Conservation (phyloP, 306 rosid species). For the Canavalia gladiata region DNA sequence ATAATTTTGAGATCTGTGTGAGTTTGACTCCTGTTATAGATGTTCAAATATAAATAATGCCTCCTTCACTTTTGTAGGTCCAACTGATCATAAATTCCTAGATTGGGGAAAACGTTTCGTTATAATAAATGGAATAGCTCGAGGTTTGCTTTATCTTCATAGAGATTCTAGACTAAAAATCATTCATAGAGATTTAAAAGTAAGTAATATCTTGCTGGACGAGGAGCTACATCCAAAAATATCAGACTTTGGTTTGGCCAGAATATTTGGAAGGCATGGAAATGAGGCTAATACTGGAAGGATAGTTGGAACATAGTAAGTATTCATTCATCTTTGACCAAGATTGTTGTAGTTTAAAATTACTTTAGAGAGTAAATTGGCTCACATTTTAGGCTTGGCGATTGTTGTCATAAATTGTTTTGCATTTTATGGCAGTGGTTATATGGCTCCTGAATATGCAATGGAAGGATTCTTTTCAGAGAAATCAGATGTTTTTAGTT, state of each 20-base stretch:
- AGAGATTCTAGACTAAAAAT: conserved; percentile 41
- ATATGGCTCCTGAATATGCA: conserved; percentile 42
- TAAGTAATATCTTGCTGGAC: conserved; percentile 47
- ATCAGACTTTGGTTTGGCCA: conserved; percentile 48
- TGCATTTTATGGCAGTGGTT: conserved; percentile 16
- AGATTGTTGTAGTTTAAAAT: no score
- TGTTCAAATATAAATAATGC: no score
- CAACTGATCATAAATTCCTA: background rate
- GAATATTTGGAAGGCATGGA: conserved; percentile 35
- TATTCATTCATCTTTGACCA: background rate
- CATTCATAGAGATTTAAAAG: conserved; percentile 42
- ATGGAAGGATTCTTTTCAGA: conserved; percentile 45
- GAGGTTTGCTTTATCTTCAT: conserved; percentile 46
- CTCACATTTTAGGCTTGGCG: no score
- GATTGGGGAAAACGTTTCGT: conserved; percentile 36
- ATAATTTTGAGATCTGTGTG: conserved; percentile 10
- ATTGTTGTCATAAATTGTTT: background rate
- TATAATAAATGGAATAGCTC: conserved; percentile 45
- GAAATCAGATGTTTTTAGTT: conserved; percentile 49
- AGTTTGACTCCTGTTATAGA: no score
- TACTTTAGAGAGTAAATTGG: no score
- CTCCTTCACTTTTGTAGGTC: no score
- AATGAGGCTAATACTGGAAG: conserved; percentile 38
- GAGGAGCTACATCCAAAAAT: conserved; percentile 38
- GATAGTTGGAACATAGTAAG: conserved; percentile 46